Percentiles rank a stretch among this genome's conserved stretches.
Evolutionary conservation across 768 basidiomycete genomes (phyloP).

Genomic region (Tulasnella calospora): DNA sequence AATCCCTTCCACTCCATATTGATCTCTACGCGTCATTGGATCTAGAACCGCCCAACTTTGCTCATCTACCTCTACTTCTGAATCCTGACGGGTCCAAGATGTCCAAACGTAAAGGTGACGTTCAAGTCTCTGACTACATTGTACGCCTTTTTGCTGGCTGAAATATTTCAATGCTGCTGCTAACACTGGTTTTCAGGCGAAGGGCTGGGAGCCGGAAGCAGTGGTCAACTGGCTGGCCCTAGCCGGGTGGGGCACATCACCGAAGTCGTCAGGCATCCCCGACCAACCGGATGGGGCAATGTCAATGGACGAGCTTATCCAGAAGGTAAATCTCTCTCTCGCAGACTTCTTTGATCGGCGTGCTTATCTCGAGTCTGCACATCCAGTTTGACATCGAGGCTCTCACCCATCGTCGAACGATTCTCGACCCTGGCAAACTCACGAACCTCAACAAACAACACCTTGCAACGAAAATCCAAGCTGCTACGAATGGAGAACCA

Average conservation of each 20-base stretch:
- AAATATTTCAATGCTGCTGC: neutral
- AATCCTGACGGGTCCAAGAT: slow-evolving; percentile 91
- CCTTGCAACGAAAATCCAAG: slow-evolving; percentile 53
- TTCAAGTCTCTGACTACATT: slow-evolving; percentile 79
- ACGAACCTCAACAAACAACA: slow-evolving; percentile 87
- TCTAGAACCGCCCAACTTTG: slow-evolving; percentile 71
- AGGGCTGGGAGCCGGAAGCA: slow-evolving; percentile 87
- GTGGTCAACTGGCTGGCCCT: slow-evolving; percentile 90
- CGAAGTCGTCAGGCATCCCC: slow-evolving; percentile 32
- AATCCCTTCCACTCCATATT: slow-evolving; percentile 86
- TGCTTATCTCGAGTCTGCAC: slow-evolving; percentile 1
- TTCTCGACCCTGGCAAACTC: slow-evolving; percentile 73
- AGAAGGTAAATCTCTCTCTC: slow-evolving; percentile 43
- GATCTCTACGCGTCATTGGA: slow-evolving; percentile 78
- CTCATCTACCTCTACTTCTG: slow-evolving; percentile 83
- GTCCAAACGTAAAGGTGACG: slow-evolving; percentile 90
- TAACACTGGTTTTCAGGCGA: slow-evolving; percentile 45
- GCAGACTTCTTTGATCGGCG: neutral
- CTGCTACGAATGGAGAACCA: slow-evolving; percentile 48
- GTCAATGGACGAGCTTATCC: slow-evolving; percentile 56
- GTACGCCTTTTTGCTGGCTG: slow-evolving; percentile 41
- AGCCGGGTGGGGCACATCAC: slow-evolving; percentile 76
- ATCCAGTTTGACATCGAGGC: slow-evolving; percentile 46
- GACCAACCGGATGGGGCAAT: slow-evolving; percentile 46
- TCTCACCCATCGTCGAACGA: slow-evolving; percentile 78